These are phyloP conservation scores for Apiotrichum mycotoxinovorans DNA, from an alignment of 1,284 basidiomycete species.

Conservation along the genomic window DNA sequence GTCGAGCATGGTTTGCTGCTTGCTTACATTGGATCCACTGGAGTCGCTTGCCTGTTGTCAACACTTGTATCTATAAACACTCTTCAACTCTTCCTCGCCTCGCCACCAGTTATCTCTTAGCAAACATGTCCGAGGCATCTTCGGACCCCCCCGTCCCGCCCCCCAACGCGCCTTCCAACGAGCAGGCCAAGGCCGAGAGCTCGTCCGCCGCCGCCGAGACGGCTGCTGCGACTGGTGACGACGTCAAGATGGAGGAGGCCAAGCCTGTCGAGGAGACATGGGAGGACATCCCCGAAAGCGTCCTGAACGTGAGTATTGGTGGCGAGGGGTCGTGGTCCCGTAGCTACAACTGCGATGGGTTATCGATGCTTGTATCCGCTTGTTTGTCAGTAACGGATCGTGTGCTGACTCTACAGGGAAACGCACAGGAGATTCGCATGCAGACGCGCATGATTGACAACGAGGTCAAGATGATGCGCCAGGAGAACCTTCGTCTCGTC, in stretches of 20 bases:
- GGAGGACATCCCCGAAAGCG: conserved; percentile 46
- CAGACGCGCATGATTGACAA: conserved; percentile 88
- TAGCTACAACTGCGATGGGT: no score
- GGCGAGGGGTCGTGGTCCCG: no score
- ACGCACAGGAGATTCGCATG: conserved; percentile 59
- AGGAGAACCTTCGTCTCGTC: conserved; percentile 82
- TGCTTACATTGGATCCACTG: no score
- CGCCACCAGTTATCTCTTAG: not conserved
- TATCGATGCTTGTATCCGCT: no score
- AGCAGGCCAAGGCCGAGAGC: conserved; percentile 13
- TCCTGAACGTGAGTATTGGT: conserved; percentile 36
- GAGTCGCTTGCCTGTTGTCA: not conserved
- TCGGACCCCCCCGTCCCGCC: conserved; percentile 19
- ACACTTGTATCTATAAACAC: not conserved
- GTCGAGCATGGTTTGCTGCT: not conserved
- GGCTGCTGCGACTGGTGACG: conserved; percentile 16
- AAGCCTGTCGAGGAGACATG: conserved; percentile 41
- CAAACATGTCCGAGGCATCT: conserved; percentile 20
- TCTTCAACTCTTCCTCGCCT: not conserved
- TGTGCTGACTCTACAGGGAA: conserved; percentile 14
- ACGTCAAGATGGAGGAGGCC: conserved; percentile 22
- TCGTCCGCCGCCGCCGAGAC: conserved; percentile 12
- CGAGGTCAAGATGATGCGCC: conserved; percentile 94
- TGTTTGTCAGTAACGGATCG: not conserved
- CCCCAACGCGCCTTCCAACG: conserved; percentile 6